These are phyloP conservation scores for Fusarium gaditjirri DNA, from an alignment of 2,329 filamentous ascomycete species.

Conservation along the genomic window DNA sequence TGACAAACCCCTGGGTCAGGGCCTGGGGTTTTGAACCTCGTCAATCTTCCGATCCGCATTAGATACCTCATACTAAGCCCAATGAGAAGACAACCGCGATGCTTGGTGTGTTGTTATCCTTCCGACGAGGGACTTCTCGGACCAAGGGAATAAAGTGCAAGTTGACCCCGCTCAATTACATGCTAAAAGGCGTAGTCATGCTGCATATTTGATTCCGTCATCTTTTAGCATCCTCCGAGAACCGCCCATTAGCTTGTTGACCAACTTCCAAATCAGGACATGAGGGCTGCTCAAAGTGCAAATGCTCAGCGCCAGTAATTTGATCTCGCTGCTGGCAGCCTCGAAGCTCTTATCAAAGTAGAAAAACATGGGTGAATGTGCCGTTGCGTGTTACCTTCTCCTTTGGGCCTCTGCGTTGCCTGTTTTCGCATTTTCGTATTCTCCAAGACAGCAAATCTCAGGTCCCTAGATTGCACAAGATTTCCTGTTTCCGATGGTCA, in stretches of 20 bases:
- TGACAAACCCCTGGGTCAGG: neutral
- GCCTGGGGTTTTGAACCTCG: neutral
- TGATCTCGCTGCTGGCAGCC: neutral
- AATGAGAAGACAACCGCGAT: neutral
- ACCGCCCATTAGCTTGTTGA: neutral
- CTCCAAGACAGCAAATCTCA: neutral
- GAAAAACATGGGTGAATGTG: neutral
- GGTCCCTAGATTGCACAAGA: neutral
- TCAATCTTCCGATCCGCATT: neutral
- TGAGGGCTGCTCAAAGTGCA: slow-evolving; percentile 1
- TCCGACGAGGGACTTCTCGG: neutral
- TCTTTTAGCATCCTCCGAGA: neutral
- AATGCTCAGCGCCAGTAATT: neutral
- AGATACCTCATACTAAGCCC: neutral
- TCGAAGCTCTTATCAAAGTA: neutral
- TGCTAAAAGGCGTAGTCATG: neutral
- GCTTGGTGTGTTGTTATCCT: neutral
- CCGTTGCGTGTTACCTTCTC: neutral
- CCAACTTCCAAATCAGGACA: neutral
- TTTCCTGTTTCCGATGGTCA: neutral
- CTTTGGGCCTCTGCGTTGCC: neutral
- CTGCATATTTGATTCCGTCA: neutral
- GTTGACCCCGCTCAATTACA: neutral
- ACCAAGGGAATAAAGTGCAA: neutral
- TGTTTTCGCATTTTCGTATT: neutral